A percentile compares a stretch with the other conserved stretches of the same genome.
Evolutionary conservation across 192 early-diverging fungal species (phyloP).

Genomic region (Haplosporangium gracile): DNA sequence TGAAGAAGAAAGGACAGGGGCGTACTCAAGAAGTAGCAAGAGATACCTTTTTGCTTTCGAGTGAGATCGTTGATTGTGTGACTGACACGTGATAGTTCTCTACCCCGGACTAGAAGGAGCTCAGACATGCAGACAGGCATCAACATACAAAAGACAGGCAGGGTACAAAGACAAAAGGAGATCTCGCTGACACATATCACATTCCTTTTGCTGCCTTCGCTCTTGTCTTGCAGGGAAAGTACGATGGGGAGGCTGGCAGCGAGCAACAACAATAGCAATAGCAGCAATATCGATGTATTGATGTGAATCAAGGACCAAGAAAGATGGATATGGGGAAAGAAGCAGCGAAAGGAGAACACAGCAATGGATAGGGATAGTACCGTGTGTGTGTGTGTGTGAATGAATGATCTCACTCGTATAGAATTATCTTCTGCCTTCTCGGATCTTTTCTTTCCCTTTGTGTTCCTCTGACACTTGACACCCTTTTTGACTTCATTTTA

Average conservation of each 20-base stretch:
- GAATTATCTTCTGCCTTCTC: not conserved
- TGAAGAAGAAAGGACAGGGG: no score
- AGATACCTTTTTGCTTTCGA: no score
- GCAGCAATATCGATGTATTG: no score
- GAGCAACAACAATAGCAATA: no score
- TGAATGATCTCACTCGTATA: no score
- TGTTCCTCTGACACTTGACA: not conserved
- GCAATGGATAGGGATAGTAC: no score
- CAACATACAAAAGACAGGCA: no score
- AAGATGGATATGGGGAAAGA: no score
- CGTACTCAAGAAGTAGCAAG: no score
- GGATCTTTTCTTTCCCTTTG: not conserved
- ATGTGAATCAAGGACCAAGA: no score
- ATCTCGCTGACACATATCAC: not conserved
- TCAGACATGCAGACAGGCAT: not conserved
- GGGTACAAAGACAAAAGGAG: not conserved
- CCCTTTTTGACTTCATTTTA: conserved; percentile 4
- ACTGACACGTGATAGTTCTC: conserved; percentile 30
- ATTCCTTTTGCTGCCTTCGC: not conserved
- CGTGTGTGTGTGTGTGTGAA: no score
- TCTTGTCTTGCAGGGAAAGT: not conserved
- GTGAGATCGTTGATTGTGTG: not conserved
- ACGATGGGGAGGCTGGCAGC: not conserved
- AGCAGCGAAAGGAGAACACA: no score
- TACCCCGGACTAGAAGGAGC: not conserved